Evolutionary conservation across 345 rosid genomes (phyloP), one percentile per base, ranked within the genome.

Genomic region (Aquilaria sinensis): DNA sequence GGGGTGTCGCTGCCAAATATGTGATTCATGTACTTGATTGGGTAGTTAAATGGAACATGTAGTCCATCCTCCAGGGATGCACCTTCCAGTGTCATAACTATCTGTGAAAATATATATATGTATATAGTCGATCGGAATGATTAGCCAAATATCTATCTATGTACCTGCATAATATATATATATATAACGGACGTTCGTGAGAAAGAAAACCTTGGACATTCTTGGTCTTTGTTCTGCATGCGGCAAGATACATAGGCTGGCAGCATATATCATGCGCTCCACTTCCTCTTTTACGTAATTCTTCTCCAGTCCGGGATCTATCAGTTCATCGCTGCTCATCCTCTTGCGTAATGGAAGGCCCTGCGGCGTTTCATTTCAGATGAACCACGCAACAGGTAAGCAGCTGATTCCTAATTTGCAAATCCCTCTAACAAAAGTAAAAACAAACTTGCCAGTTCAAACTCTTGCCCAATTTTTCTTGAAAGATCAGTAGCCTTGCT

Each of bases 21-120:
- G 58, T 43, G 16, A 31, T 59, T 72, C 60, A 34, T 31, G 13
- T 60, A 45, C 15, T 58, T 63, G 16, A 56, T 68, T 30, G 66
- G 53, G 29, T 65, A 57, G 29, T 12, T 12, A 2, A 58, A 45
- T 37, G 43, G 43, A 4, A 31, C 31, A 32, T 63, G 34, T 13
- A 12, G 37, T 41, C 57, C 8, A 47, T 34, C 60, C 7, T 33
- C 29, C 29, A 64, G 65, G 51, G 71, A n/a, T 58, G 71, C 77
- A 47, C 75, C 78, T 10, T 74, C 81, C 65, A 76, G 58, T 60
- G 76, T 64, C 67, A 67, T 71, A 60, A 79, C 47, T 53, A 76
- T 77, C 80, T 78, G 73, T 53, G 60, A 2, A 59, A 8, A 14
- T 47, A 1, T 23, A 31, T 46, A 32, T n/a, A 29, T 12, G 0